These are phyloP conservation scores for Solanum bulbocastanum DNA, from an alignment of 257 asterid genomes.

Conservation along the genomic window DNA sequence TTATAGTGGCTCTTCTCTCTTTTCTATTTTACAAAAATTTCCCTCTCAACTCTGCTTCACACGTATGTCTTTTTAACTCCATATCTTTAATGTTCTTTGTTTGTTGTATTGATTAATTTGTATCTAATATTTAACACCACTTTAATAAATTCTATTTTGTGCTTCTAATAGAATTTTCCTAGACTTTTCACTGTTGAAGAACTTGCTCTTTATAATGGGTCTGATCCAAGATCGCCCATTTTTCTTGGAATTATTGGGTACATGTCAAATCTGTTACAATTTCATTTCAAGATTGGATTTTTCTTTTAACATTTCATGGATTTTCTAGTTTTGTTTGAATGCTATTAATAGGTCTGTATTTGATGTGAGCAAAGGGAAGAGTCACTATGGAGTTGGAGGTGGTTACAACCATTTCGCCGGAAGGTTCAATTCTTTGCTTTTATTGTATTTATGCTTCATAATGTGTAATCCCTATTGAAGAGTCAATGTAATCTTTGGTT, in stretches of 20 bases:
- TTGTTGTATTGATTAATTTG: background rate
- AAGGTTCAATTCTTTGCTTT: slow-evolving; percentile 27
- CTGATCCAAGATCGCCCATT: slow-evolving; percentile 59
- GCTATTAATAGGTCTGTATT: slow-evolving; percentile 61
- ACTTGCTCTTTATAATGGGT: slow-evolving; percentile 61
- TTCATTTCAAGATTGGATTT: background rate
- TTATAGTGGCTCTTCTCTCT: slow-evolving; percentile 47
- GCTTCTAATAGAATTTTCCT: slow-evolving; percentile 4
- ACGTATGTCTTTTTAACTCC: background rate
- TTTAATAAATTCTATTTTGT: background rate
- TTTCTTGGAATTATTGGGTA: slow-evolving; percentile 80
- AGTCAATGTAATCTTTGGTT: background rate
- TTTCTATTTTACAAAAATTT: slow-evolving; percentile 26
- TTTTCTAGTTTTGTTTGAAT: background rate
- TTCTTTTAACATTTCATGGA: background rate
- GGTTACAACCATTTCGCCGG: slow-evolving; percentile 80
- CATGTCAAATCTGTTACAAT: background rate
- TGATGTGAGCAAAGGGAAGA: slow-evolving; percentile 84
- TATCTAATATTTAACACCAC: slow-evolving; percentile 6
- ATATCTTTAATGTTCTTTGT: background rate
- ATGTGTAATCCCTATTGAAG: background rate
- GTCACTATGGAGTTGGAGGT: slow-evolving; percentile 82
- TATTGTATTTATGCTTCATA: background rate
- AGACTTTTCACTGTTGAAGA: slow-evolving; percentile 52
- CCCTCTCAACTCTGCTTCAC: slow-evolving; percentile 9